phyloP scores from a whole-genome alignment of 345 rosid genomes.

The Raphanus sativus region DNA sequence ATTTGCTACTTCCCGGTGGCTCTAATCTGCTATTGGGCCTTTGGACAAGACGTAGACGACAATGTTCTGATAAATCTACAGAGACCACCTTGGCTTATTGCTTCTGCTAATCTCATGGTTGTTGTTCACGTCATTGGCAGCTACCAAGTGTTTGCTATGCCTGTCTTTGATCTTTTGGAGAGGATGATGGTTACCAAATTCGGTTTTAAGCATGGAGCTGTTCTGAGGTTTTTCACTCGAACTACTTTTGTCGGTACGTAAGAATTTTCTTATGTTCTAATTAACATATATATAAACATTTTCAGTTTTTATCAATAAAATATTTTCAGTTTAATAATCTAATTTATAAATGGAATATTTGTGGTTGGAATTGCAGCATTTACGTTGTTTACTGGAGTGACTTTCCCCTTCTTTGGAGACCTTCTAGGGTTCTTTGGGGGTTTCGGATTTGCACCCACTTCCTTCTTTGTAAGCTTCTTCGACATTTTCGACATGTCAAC shows the following conservation, averaged over 20 bases:
- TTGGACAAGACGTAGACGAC: conserved; percentile 79
- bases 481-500: neutral
- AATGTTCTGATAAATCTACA: conserved; percentile 66
- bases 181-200: conserved; percentile 51
- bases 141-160: conserved; percentile 97
- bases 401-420: conserved; percentile 94
- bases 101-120: conserved; percentile 91
- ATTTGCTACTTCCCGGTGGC: conserved; percentile 97
- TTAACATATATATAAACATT: neutral
- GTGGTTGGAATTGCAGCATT: conserved; percentile 55
- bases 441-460: conserved; percentile 92
- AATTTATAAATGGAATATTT: neutral
- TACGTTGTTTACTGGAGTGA: conserved; percentile 77
- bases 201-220: conserved; percentile 57
- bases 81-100: conserved; percentile 84
- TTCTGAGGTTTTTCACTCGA: conserved; percentile 62
- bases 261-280: conserved; percentile 26
- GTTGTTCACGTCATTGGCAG: conserved; percentile 94
- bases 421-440: conserved; percentile 97
- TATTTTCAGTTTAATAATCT: neutral
- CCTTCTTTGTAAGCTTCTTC: conserved; percentile 73
- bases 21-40: conserved; percentile 76
- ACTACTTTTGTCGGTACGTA: conserved; percentile 88
- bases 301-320: neutral
- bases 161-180: conserved; percentile 81